Evolutionary conservation across 1,284 basidiomycete genomes (phyloP), one percentile per base, ranked within the genome.

Genomic region (Singerocomus inundabilis): DNA sequence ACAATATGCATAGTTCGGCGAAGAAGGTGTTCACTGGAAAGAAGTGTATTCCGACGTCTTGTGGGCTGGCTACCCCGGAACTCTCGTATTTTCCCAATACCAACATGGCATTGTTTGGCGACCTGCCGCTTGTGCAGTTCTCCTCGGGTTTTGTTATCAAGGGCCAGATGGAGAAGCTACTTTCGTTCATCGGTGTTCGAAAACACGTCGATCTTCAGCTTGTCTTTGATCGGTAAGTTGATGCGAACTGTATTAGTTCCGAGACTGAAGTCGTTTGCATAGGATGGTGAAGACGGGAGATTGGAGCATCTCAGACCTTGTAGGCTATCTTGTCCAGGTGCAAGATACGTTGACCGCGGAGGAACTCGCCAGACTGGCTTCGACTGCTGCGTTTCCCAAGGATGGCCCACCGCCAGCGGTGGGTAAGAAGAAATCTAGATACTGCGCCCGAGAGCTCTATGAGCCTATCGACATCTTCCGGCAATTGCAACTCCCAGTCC

Each of bases 181-280:
- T 99, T 5, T 75, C 83, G 26, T 80, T 79, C 0, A 73, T 98
- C 1, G 94, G 93, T 9, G 92, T 98, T 10, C 81, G 93, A 21
- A 90, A 86, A 60, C 95, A 98, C 58, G 93, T 98, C 12, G 91
- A 96, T 51, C 75, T 96, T 1, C 91, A 95, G 64, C 74, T 94
- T 5, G 77, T 94, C n/a, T 95, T 94, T 61, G 80, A 85, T 53
- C 76, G 90, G 86, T 90, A 52, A 51, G 75, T 59, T 10, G 12
- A 29, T 8, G 13, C 38, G 31, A 6, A 13, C 7, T n/a, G 26
- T 24, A 5, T 39, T 25, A 11, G 13, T 30, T 31, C 16, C 12
- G 15, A 35, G 13, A 37, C 41, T 55, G 30, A 53, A 35, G 8
- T 16, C 6, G 6, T 31, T 3, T 45, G 4, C 28, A 10, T 18